Conservation (phyloP, 1,284 basidiomycete species). For the Cutaneotrichosporon arboriforme region DNA sequence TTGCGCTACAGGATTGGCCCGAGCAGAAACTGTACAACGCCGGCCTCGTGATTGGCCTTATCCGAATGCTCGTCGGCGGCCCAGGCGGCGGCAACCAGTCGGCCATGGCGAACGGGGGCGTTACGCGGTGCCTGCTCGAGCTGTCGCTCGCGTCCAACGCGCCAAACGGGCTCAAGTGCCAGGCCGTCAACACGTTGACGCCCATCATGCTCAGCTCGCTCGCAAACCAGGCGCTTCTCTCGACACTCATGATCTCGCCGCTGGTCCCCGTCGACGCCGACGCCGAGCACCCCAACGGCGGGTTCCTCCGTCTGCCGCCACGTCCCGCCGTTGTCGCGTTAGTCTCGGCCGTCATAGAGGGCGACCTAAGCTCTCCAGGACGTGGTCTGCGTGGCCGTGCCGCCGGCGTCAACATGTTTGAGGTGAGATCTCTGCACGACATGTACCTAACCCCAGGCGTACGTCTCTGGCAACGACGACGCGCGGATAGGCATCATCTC, state of each 20-base stretch:
- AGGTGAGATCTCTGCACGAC: conserved; percentile 27
- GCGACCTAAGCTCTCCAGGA: conserved; percentile 38
- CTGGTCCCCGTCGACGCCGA: conserved; percentile 48
- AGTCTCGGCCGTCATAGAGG: conserved; percentile 40
- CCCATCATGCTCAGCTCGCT: conserved; percentile 51
- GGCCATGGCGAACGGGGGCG: conserved; percentile 56
- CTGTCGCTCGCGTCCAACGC: conserved; percentile 86
- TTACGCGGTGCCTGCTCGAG: conserved; percentile 79
- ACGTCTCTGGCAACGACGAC: conserved; percentile 46
- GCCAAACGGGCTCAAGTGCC: conserved; percentile 76
- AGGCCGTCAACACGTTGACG: conserved; percentile 74
- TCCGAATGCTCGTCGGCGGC: conserved; percentile 55
- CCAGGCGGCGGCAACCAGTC: conserved; percentile 63
- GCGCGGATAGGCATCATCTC: conserved; percentile 47
- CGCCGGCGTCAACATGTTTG: conserved; percentile 51
- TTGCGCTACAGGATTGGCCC: conserved; percentile 95
- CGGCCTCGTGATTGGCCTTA: conserved; percentile 71
- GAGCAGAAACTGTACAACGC: conserved; percentile 78
- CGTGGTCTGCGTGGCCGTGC: conserved; percentile 45
- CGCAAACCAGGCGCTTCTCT: conserved; percentile 53
- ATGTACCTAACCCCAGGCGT: conserved; percentile 27
- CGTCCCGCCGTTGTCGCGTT: conserved; percentile 48
- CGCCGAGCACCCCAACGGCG: conserved; percentile 46
- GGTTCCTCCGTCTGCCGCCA: conserved; percentile 45
- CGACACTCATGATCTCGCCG: conserved; percentile 46